Evolutionary conservation across 2,329 filamentous ascomycete genomes (phyloP), one percentile per base, ranked within the genome.

Genomic region (Phyllosticta citriasiana): DNA sequence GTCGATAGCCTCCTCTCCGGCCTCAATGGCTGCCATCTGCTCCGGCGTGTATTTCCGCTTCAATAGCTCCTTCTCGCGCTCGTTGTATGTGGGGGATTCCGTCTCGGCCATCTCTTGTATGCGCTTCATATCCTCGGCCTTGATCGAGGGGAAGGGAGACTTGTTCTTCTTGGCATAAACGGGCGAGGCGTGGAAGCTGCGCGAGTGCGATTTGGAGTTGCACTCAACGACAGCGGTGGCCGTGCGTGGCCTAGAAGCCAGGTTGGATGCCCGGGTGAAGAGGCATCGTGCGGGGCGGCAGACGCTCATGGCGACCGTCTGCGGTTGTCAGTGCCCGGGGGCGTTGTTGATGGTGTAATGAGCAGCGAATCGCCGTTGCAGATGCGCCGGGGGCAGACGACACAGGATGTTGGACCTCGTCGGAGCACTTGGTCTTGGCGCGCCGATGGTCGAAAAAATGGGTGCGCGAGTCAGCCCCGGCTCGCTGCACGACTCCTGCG

Each of bases 11-110:
- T 82, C 78, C 76, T 97, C 92, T 68, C 88, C 91, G 55, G 88
- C 88, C 75, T 88, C 81, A 71, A 97, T 85, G 62, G 91, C 90
- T 61, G 84, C 85, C 67, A 95, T 80, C 77, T 97, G 93, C 72
- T 88, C 84, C 16, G 86, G 81, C 0, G 90, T 89, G 79, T 96
- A 97, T 67, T 82, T 83, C 69, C 84, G 76, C 62, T 76, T 75
- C 62, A 96, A 80, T 22, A 76, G 69, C 63, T 80, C 79, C 69
- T 84, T 82, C 70, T 94, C 86, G 65, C 85, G 80, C 51, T 80
- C 75, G 14, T 84, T 85, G 77, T 91, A 94, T 14, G 82, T 78
- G 64, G 84, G 80, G 69, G 85, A 86, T 5, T 67, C 59, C 27
- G 62, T 59, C 55, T 66, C 67, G 35, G 72, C 72, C 50, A 56